Evolutionary conservation across 106 monocot genomes (phyloP).

Genomic region (Apostasia ramifera): DNA sequence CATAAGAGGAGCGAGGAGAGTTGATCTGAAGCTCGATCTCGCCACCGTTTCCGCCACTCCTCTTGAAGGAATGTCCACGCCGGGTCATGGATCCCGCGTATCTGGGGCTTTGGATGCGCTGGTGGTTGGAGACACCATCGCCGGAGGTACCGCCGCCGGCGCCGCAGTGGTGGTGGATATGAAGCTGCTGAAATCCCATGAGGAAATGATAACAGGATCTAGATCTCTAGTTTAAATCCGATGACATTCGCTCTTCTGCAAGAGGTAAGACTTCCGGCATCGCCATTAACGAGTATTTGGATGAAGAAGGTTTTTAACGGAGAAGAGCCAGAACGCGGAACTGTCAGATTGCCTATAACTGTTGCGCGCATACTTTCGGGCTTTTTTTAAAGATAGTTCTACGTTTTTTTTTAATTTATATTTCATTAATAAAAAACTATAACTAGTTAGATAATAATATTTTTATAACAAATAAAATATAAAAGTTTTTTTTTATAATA

Average conservation of each 20-base stretch:
- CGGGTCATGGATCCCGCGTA: constrained; percentile 48
- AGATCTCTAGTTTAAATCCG: background rate
- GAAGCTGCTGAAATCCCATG: constrained; percentile 42
- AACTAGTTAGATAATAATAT: too few species aligned
- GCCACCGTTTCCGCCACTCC: constrained; percentile 14
- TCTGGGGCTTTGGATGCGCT: constrained; percentile 32
- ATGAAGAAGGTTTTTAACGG: background rate
- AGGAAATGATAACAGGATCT: background rate
- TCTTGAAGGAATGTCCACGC: constrained; percentile 64
- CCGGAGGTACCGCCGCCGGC: constrained; percentile 3
- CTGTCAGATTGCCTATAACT: background rate
- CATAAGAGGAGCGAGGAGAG: constrained; percentile 41
- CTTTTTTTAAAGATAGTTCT: too few species aligned
- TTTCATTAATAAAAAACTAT: too few species aligned
- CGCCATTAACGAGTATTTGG: background rate
- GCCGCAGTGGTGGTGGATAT: constrained; percentile 11
- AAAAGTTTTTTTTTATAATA: too few species aligned
- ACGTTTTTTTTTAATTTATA: too few species aligned
- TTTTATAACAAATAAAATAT: too few species aligned
- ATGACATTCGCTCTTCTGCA: background rate
- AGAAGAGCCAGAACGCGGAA: too few species aligned
- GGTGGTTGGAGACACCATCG: constrained; percentile 19
- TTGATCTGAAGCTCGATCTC: constrained; percentile 70
- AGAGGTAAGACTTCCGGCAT: background rate
- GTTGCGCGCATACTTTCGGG: too few species aligned